Conservation (phyloP, 352 stramenopile species). For the Globisporangium camurandrum region DNA sequence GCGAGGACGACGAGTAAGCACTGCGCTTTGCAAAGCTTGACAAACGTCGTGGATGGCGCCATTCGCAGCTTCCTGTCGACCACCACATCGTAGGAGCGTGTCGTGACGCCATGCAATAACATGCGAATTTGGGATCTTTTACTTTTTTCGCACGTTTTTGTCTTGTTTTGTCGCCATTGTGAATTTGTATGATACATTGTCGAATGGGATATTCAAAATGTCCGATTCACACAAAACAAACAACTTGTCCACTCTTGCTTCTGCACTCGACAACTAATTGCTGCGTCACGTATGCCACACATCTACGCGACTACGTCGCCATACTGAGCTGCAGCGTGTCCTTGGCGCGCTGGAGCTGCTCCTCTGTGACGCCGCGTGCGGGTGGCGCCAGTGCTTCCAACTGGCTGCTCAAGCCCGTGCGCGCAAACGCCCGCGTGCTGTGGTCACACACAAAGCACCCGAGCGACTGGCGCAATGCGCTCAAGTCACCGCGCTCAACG, state of each 20-base stretch:
- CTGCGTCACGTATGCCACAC: too few species aligned
- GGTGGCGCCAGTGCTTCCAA: slow-evolving; percentile 25
- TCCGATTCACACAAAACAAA: too few species aligned
- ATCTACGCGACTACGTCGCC: neutral
- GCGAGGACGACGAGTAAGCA: slow-evolving; percentile 81
- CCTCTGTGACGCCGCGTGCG: slow-evolving; percentile 48
- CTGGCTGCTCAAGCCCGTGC: slow-evolving; percentile 31
- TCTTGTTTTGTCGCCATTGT: neutral
- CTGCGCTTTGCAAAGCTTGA: too few species aligned
- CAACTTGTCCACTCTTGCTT: too few species aligned
- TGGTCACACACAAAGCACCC: slow-evolving; percentile 83
- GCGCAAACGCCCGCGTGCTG: slow-evolving; percentile 51
- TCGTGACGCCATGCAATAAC: slow-evolving; percentile 68
- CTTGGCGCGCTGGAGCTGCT: slow-evolving; percentile 70
- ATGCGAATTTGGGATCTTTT: slow-evolving; percentile 64
- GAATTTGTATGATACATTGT: too few species aligned
- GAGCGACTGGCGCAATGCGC: slow-evolving; percentile 30
- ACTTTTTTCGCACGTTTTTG: neutral
- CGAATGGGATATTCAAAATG: too few species aligned
- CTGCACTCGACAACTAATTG: too few species aligned
- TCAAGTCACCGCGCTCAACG: slow-evolving; percentile 35
- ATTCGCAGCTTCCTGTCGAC: too few species aligned
- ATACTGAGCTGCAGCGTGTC: slow-evolving; percentile 36
- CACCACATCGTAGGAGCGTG: slow-evolving; percentile 4
- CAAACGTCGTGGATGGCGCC: slow-evolving; percentile 6